phyloP scores from a whole-genome alignment of 345 rosid species.

The Chamaenerion angustifolium region DNA sequence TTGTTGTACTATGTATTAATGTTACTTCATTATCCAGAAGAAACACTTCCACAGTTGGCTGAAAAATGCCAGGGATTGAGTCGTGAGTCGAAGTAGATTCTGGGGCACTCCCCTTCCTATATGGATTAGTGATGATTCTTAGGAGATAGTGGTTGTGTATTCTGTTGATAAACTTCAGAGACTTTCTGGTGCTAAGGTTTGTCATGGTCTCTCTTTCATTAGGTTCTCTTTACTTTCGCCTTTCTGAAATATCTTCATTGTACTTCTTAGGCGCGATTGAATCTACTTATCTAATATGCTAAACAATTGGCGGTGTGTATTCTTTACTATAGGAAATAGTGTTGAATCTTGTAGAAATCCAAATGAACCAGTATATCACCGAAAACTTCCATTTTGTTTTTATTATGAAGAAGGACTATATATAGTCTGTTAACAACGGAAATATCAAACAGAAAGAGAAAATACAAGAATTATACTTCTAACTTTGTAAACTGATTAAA shows the following conservation, averaged over 20 bases:
- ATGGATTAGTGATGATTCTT: constrained; percentile 84
- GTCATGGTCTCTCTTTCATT: constrained; percentile 6
- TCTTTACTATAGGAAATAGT: too few relatives aligned
- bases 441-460: too few relatives aligned
- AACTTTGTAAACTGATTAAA: too few relatives aligned
- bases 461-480: too few relatives aligned
- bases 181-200: constrained; percentile 86
- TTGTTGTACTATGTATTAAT: background rate
- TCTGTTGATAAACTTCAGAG: constrained; percentile 76
- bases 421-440: too few relatives aligned
- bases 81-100: constrained; percentile 88
- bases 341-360: too few relatives aligned
- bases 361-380: too few relatives aligned
- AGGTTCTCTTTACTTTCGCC: background rate
- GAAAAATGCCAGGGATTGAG: constrained; percentile 99
- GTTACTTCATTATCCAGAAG: constrained; percentile 33
- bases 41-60: constrained; percentile 98
- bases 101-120: constrained; percentile 99
- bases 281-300: background rate
- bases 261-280: too few relatives aligned
- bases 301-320: background rate
- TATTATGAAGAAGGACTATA: too few relatives aligned
- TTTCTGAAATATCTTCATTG: too few relatives aligned
- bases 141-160: constrained; percentile 65
- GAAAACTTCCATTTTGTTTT: too few relatives aligned